phyloP scores from a whole-genome alignment of 1,284 basidiomycete species.

The Gomphus sp. region DNA sequence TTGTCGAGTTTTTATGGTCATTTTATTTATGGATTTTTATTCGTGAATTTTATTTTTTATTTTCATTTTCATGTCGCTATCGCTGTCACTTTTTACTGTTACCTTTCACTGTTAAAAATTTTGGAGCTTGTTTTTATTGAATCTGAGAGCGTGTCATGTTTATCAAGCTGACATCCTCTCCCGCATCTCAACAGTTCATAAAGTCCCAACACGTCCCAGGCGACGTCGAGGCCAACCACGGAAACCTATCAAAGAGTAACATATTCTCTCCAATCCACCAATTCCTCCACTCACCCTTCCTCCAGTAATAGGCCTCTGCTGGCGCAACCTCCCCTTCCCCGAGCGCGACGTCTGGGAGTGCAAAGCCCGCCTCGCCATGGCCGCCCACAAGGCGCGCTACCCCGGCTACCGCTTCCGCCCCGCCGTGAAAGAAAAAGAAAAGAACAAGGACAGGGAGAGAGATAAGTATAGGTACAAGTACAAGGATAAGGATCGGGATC shows the following conservation, averaged over 20 bases:
- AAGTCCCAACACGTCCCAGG: slow-evolving; percentile 66
- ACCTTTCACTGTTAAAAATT: too few relatives aligned
- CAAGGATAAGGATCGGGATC: background rate
- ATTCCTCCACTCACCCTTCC: background rate
- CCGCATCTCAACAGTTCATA: slow-evolving; percentile 41
- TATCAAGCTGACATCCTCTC: too few relatives aligned
- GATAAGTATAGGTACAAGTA: background rate
- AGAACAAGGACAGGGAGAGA: too few relatives aligned
- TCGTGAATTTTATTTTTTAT: too few relatives aligned
- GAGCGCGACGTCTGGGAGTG: slow-evolving; percentile 68
- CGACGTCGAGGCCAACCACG: slow-evolving; percentile 72
- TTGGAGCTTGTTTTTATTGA: too few relatives aligned
- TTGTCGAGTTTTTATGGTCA: background rate
- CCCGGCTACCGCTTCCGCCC: slow-evolving; percentile 72
- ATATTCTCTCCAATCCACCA: background rate
- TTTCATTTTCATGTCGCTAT: too few relatives aligned
- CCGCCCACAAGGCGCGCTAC: slow-evolving; percentile 67
- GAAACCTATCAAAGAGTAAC: slow-evolving; percentile 31
- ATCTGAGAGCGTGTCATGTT: too few relatives aligned
- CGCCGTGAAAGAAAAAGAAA: too few relatives aligned
- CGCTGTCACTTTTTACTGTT: too few relatives aligned
- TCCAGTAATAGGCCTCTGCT: slow-evolving; percentile 36
- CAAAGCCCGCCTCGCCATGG: slow-evolving; percentile 64
- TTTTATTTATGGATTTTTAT: too few relatives aligned
- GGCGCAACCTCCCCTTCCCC: slow-evolving; percentile 48